phyloP scores from a whole-genome alignment of 352 stramenopile genomes.

The Phytophthora europaea region DNA sequence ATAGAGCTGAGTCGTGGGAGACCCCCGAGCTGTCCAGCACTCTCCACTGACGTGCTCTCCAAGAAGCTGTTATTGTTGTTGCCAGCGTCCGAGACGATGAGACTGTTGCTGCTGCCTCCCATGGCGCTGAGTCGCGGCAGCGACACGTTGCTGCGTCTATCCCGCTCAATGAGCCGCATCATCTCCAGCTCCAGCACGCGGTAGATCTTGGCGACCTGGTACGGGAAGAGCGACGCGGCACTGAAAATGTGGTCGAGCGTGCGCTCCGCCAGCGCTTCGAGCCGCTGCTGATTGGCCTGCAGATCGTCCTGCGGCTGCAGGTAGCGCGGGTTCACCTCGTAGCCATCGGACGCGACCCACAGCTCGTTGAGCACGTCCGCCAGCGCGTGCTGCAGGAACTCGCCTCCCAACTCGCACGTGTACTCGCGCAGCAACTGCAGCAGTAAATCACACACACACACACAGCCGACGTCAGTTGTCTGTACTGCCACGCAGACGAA shows the following conservation, averaged over 20 bases:
- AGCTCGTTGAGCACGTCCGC: conserved; percentile 62
- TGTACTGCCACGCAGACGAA: conserved; percentile 4
- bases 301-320: conserved; percentile 55
- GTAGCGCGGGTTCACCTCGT: conserved; percentile 74
- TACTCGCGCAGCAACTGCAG: conserved; percentile 77
- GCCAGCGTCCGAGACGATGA: conserved; percentile 30
- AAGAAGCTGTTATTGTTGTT: conserved; percentile 38
- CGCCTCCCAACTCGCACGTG: conserved; percentile 73
- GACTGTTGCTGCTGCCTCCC: conserved; percentile 45
- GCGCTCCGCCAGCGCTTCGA: conserved; percentile 63
- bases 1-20: conserved; percentile 66
- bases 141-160: conserved; percentile 61
- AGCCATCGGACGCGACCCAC: conserved; percentile 55
- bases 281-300: conserved; percentile 56
- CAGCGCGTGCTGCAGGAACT: conserved; percentile 73
- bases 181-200: conserved; percentile 78
- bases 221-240: conserved; percentile 66
- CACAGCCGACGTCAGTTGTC: not conserved
- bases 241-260: conserved; percentile 63
- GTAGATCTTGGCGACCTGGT: conserved; percentile 85
- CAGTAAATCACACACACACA: not conserved
- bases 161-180: conserved; percentile 72
- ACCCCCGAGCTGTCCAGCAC: conserved; percentile 38
- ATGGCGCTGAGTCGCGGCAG: conserved; percentile 64
- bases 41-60: conserved; percentile 51